Evolutionary conservation across 805 yeast species (phyloP), one percentile per base, ranked within the genome.

Genomic region (Dipodascopsis uninucleata): DNA sequence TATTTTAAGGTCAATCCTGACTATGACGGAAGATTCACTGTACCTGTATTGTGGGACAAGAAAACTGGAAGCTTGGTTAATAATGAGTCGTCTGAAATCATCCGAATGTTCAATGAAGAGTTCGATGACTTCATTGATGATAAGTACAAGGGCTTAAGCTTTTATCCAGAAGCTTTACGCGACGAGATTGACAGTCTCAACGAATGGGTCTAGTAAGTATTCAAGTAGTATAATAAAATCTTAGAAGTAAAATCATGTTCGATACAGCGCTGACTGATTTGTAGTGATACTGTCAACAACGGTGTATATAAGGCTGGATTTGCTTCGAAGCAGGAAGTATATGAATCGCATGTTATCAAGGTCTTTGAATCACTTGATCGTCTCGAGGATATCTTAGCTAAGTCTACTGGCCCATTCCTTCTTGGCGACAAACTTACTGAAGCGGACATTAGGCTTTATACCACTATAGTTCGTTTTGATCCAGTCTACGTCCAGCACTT

Each of bases 251-350:
- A n/a, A 1, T 14, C 17, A 6, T 4, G 6, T 14, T 33, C n/a
- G 29, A 5, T 12, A 26, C 29, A 26, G n/a, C 12, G n/a, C 29
- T n/a, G n/a, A 26, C 29, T 26, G n/a, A 26, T n/a, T 12, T 26
- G 29, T 9, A 9, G 12, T 64, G 85, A 83, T 59, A 77, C 75
- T 58, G 83, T 90, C 64, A 88, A 89, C 72, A 86, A 85, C 61
- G 97, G 96, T 31, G 97, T 89, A 31, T 90, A 90, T 72, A 90
- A 87, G 68, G 56, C 93, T 2, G 97, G 97, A 0, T 90, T 89
- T 65, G 86, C 96, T 3, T 79, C 87, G 8, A 74, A 74, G 45
- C 95, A 86, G 65, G 87, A 82, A 52, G 85, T 81, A 9, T 89
- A 89, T 61, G 90, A 85, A 53, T 68, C 68, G 41, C 82, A 82